Percentiles rank a stretch among this genome's conserved stretches.
phyloP scores from a whole-genome alignment of 257 asterid genomes.

The Solanum pinnatisectum region DNA sequence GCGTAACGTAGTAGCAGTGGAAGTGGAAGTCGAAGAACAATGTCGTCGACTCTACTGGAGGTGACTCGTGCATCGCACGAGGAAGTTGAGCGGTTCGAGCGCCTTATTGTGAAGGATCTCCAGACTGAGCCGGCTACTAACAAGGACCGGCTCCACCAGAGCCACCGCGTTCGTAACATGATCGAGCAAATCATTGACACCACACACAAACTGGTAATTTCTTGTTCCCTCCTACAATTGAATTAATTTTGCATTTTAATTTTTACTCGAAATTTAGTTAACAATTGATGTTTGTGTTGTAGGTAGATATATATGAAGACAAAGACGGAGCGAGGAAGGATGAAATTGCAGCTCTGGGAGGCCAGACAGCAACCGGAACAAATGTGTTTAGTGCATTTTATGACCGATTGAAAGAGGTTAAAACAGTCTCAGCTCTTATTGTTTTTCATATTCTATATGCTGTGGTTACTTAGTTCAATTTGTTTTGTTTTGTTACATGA shows the following conservation, averaged over 20 bases:
- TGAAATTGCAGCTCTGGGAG: slow-evolving; percentile 97
- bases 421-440: neutral
- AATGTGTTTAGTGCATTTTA: slow-evolving; percentile 92
- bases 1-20: neutral
- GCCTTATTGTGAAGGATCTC: slow-evolving; percentile 86
- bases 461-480: neutral
- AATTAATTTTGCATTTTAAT: neutral
- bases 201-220: slow-evolving; percentile 54
- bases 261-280: neutral
- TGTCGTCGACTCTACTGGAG: slow-evolving; percentile 90
- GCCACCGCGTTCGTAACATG: slow-evolving; percentile 90
- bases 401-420: slow-evolving; percentile 83
- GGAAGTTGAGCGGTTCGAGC: slow-evolving; percentile 90
- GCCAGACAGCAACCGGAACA: slow-evolving; percentile 71
- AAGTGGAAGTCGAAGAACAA: slow-evolving; percentile 4
- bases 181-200: slow-evolving; percentile 69
- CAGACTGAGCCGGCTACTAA: slow-evolving; percentile 68
- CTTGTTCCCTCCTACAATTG: neutral
- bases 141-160: slow-evolving; percentile 81
- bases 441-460: neutral
- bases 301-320: slow-evolving; percentile 85
- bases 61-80: slow-evolving; percentile 84
- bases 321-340: slow-evolving; percentile 80
- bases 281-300: neutral
- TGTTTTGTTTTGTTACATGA: neutral